phyloP scores from a whole-genome alignment of 345 rosid species.

The Pistacia vera region DNA sequence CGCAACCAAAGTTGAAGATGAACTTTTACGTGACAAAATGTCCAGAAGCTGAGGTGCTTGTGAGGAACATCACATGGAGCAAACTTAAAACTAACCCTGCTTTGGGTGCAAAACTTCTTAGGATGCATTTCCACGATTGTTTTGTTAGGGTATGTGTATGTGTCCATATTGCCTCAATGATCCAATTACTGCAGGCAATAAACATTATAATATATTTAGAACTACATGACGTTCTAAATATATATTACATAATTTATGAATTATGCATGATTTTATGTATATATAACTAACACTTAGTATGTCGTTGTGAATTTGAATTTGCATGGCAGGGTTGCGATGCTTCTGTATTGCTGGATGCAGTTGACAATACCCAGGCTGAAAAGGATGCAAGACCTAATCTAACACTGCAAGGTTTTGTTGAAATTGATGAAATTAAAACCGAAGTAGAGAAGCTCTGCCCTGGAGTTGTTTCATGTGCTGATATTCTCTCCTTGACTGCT shows the following conservation, averaged over 20 bases:
- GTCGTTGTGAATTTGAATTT: no score
- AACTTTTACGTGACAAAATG: constrained; percentile 33
- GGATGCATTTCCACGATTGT: constrained; percentile 71
- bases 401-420: constrained; percentile 48
- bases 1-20: constrained; percentile 12
- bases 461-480: constrained; percentile 57
- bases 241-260: no score
- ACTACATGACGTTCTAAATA: no score
- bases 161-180: neutral
- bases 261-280: neutral
- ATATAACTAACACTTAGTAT: no score
- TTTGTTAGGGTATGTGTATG: constrained; percentile 50
- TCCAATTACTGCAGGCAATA: neutral
- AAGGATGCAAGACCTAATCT: constrained; percentile 60
- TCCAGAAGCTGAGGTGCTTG: constrained; percentile 39
- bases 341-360: constrained; percentile 50
- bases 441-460: constrained; percentile 52
- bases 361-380: constrained; percentile 32
- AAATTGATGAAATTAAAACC: constrained; percentile 60
- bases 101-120: constrained; percentile 50
- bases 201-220: no score
- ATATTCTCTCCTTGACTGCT: constrained; percentile 58
- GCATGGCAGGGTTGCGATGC: constrained; percentile 61
- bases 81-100: constrained; percentile 31
- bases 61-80: constrained; percentile 31